Evolutionary conservation across 2,329 filamentous ascomycete genomes (phyloP).

Genomic region (Epichloe uncinata): DNA sequence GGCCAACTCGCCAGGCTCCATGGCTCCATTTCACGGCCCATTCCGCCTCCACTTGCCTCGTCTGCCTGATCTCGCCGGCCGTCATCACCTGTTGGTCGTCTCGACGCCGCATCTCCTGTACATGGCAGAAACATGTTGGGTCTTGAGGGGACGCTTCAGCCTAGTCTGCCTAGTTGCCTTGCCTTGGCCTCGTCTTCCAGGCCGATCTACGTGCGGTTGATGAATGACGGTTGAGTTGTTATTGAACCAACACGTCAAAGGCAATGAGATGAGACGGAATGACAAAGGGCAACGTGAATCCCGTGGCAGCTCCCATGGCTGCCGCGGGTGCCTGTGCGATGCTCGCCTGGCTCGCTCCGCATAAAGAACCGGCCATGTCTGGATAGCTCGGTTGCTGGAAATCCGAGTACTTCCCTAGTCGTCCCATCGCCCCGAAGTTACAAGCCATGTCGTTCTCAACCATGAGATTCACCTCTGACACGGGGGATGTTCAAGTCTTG

Average conservation of each 20-base stretch:
- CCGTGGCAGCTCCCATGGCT: background rate
- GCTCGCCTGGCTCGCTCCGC: background rate
- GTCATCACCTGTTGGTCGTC: no score
- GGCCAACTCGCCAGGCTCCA: background rate
- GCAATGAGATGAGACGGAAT: background rate
- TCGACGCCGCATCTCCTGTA: background rate
- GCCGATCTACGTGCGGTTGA: background rate
- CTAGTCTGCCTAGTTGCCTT: background rate
- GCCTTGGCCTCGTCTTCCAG: background rate
- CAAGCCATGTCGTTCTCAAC: background rate
- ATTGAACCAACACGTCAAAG: background rate
- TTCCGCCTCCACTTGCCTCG: background rate
- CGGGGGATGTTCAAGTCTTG: constrained; percentile 23
- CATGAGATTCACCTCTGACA: background rate
- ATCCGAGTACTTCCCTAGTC: background rate
- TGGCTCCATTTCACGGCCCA: background rate
- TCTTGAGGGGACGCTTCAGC: background rate
- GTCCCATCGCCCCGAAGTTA: background rate
- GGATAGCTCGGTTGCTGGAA: no score
- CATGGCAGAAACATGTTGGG: background rate
- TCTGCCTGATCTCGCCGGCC: background rate
- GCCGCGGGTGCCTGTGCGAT: background rate
- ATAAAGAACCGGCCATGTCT: background rate
- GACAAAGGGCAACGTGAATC: background rate
- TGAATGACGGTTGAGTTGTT: background rate